phyloP scores from a whole-genome alignment of 2,329 filamentous ascomycete genomes.

The Alternaria burnsii region DNA sequence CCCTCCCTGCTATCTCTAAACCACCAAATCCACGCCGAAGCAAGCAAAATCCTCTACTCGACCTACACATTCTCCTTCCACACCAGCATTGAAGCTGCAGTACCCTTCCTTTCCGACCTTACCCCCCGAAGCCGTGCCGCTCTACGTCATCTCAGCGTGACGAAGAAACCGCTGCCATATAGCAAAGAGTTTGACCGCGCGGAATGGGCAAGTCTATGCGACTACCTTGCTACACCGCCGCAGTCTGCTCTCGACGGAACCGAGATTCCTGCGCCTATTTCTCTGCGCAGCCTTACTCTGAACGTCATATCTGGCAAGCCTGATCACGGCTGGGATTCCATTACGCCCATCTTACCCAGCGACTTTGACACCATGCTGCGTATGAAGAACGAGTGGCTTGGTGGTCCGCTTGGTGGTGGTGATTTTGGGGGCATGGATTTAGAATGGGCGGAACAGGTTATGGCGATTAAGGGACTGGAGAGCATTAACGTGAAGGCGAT shows the following conservation, averaged over 20 bases:
- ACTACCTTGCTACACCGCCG: slow-evolving; percentile 37
- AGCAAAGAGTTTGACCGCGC: slow-evolving; percentile 64
- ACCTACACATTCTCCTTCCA: slow-evolving; percentile 68
- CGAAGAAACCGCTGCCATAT: slow-evolving; percentile 64
- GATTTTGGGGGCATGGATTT: slow-evolving; percentile 48
- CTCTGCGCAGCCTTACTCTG: slow-evolving; percentile 49
- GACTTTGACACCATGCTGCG: slow-evolving; percentile 39
- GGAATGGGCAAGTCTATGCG: slow-evolving; percentile 65
- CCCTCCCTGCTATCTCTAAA: slow-evolving; percentile 39
- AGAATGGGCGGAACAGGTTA: slow-evolving; percentile 67
- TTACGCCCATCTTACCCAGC: slow-evolving; percentile 37
- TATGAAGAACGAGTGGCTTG: slow-evolving; percentile 37
- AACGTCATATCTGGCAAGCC: slow-evolving; percentile 65
- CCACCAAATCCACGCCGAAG: slow-evolving; percentile 61
- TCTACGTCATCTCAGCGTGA: slow-evolving; percentile 61
- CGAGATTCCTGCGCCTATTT: neutral
- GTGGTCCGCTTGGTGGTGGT: slow-evolving; percentile 16
- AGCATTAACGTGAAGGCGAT: slow-evolving; percentile 63
- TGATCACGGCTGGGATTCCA: slow-evolving; percentile 58
- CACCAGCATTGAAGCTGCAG: slow-evolving; percentile 66
- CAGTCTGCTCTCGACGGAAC: neutral
- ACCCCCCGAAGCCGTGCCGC: slow-evolving; percentile 59
- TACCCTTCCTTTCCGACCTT: slow-evolving; percentile 67
- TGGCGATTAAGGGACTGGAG: slow-evolving; percentile 59
- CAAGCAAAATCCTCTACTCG: slow-evolving; percentile 64